Percentiles rank a stretch among this genome's conserved stretches.
These are phyloP conservation scores for Pichia kluyveri DNA, from an alignment of 805 yeast genomes.

Conservation along the genomic window DNA sequence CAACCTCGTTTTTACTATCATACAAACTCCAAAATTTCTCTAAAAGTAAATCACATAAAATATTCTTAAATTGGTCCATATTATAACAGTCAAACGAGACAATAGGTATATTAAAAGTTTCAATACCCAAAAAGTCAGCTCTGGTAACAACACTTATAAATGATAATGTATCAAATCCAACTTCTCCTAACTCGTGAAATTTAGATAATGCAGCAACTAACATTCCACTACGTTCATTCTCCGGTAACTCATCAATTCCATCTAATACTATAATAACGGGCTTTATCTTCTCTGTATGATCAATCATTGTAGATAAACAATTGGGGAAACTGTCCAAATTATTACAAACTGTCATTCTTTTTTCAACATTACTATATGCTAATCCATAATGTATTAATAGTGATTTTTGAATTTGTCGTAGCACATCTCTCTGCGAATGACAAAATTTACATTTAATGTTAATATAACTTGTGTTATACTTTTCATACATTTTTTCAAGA, in stretches of 20 bases:
- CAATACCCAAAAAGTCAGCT: slow-evolving; percentile 29
- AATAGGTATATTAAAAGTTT: slow-evolving; percentile 33
- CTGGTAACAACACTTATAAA: slow-evolving; percentile 34
- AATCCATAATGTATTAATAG: slow-evolving; percentile 6
- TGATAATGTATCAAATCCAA: slow-evolving; percentile 21
- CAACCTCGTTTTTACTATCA: neutral
- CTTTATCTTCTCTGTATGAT: slow-evolving; percentile 4
- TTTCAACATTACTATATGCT: slow-evolving; percentile 3
- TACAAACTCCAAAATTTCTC: slow-evolving; percentile 11
- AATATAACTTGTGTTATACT: slow-evolving; percentile 19
- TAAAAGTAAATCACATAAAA: slow-evolving; percentile 20
- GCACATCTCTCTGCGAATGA: slow-evolving; percentile 30
- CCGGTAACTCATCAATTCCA: slow-evolving; percentile 32
- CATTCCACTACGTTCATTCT: slow-evolving; percentile 27
- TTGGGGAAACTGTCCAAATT: slow-evolving; percentile 32
- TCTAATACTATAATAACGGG: slow-evolving; percentile 41
- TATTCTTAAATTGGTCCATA: slow-evolving; percentile 28
- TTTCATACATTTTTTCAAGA: slow-evolving; percentile 17
- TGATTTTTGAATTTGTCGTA: slow-evolving; percentile 31
- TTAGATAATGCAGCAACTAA: slow-evolving; percentile 31
- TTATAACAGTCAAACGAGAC: slow-evolving; percentile 32
- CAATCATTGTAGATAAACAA: slow-evolving; percentile 11
- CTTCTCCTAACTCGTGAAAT: slow-evolving; percentile 33
- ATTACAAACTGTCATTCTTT: slow-evolving; percentile 26
- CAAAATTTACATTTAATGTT: slow-evolving; percentile 37